These are phyloP conservation scores for Thelonectria olida DNA, from an alignment of 2,329 filamentous ascomycete genomes.

Conservation along the genomic window DNA sequence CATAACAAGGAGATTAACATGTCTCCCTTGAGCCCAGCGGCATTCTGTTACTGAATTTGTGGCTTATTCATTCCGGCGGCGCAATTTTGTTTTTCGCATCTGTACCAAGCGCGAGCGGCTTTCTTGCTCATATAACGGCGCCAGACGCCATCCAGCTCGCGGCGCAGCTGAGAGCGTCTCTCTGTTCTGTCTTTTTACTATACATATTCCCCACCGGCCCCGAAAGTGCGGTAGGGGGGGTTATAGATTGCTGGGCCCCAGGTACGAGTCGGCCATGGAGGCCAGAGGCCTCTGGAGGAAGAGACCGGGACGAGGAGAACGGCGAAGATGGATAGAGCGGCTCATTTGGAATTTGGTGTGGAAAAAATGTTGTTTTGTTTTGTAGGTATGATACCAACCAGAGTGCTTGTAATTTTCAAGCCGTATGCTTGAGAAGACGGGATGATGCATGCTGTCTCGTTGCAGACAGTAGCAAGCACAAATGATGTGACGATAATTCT, in stretches of 20 bases:
- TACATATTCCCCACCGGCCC: neutral
- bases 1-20: constrained; percentile 2
- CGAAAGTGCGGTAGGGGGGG: constrained; percentile 2
- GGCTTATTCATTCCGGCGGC: neutral
- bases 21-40: constrained; percentile 7
- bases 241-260: neutral
- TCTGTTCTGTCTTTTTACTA: neutral
- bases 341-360: neutral
- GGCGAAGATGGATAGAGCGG: neutral
- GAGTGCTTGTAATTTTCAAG: neutral
- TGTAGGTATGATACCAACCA: neutral
- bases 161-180: neutral
- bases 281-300: neutral
- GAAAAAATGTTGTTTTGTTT: neutral
- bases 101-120: neutral
- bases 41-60: constrained; percentile 2
- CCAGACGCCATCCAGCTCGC: neutral
- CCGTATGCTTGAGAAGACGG: too few species aligned
- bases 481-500: constrained; percentile 20
- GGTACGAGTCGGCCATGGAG: neutral
- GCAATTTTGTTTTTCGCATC: neutral
- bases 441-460: neutral
- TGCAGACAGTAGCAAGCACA: constrained; percentile 1
- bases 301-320: neutral
- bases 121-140: constrained; percentile 6